Evolutionary conservation across 1,284 basidiomycete genomes (phyloP), one percentile per base, ranked within the genome.

Genomic region (Phaffia rhodozyma): DNA sequence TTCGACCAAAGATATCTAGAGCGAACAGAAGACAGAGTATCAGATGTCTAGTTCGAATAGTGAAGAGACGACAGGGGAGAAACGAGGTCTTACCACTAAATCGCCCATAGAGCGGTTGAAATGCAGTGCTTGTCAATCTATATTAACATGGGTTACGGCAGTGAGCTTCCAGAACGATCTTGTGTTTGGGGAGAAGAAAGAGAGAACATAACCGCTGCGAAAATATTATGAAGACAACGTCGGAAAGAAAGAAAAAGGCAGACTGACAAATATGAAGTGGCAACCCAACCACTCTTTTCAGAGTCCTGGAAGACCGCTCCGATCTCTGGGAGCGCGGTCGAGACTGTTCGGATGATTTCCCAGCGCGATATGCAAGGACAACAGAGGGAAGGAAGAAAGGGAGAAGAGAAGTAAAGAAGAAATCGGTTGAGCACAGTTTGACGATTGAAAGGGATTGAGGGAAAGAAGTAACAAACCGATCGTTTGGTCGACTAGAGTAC

Each of bases 291-390:
- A 13, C 80, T 78, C 20, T 85, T 78, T 1, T 84, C 79, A 0
- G 86, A 85, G 0, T 83, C 82, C 63, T 84, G 78, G 75, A 89
- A 88, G 0, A 80, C 78, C n/a, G 80, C 70, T 1, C 85, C 83
- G 54, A 89, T 82, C 0, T 83, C 84, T 0, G 85, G 84, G 16
- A 88, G 75, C 2, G 85, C 82, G 0, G 86, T 86, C 0, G 85
- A 84, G 5, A 87, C 81, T 61, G 86, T 83, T 6, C 80, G 78
- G 9, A 67, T 60, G 29, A 60, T 34, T 34, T 34, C 9, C 32
- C 32, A 9, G 9, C 4, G 13, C 38, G 38, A 11, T 11, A 11
- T 43, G 38, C 38, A 43, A 67, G 25, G 67, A 57, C 5, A 48
- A 68, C 65, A 50, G 66, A 67, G 29, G 66, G 9, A 34, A 66